A percentile compares a stretch with the other conserved stretches of the same genome.
Evolutionary conservation across 202 grass and related monocot genomes (phyloP).

Genomic region (Hordeum pubiflorum): DNA sequence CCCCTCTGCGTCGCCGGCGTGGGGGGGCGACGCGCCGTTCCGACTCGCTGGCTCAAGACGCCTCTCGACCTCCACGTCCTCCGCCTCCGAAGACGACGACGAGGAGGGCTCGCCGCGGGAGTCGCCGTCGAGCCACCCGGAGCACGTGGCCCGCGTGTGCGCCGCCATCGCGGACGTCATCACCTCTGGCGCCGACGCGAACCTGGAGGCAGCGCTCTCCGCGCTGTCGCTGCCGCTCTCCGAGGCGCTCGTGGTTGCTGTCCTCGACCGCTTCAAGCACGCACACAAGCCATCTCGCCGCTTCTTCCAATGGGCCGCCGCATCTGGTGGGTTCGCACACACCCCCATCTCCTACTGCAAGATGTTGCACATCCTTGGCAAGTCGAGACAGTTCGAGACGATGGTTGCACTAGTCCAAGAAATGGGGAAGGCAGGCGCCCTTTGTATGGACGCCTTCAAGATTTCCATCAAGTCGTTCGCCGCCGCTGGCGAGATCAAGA

Average conservation of each 20-base stretch:
- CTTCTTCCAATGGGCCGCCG: conserved; percentile 67
- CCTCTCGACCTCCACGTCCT: conserved; percentile 16
- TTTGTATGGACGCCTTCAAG: conserved; percentile 83
- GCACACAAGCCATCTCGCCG: conserved; percentile 56
- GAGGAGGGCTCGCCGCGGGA: not conserved
- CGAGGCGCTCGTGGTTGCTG: conserved; percentile 44
- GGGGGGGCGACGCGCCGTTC: not conserved
- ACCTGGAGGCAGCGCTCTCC: conserved; percentile 52
- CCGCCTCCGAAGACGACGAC: not conserved
- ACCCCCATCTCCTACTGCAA: conserved; percentile 54
- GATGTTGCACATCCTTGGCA: conserved; percentile 63
- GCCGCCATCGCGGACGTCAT: conserved; percentile 50
- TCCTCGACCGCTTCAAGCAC: conserved; percentile 62
- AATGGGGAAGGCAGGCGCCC: conserved; percentile 46
- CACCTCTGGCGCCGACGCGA: conserved; percentile 30
- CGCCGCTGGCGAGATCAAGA: conserved; percentile 53
- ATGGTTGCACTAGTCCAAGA: conserved; percentile 66
- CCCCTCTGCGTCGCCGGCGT: not conserved
- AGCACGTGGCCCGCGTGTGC: conserved; percentile 43
- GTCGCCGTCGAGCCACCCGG: not conserved
- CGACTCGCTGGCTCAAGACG: not conserved
- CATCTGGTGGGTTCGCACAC: conserved; percentile 33
- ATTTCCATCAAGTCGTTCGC: conserved; percentile 58
- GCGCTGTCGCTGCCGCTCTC: conserved; percentile 37
- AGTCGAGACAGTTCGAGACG: conserved; percentile 63